Evolutionary conservation across 108 stramenopile genomes (phyloP).

Genomic region (Pelagomonas calceolata): DNA sequence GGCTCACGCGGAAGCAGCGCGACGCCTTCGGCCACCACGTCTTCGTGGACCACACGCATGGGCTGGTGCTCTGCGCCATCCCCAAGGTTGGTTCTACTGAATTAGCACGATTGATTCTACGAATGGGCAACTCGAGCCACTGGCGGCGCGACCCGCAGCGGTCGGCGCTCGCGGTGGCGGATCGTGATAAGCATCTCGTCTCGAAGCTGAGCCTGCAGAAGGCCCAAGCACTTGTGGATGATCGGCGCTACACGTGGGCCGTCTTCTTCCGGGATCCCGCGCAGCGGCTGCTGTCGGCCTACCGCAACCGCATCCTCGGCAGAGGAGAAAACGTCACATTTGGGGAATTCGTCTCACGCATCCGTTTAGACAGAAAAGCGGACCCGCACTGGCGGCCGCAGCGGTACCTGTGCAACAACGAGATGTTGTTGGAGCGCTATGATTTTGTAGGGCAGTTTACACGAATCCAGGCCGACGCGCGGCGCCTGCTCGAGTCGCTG

Average conservation of each 20-base stretch:
- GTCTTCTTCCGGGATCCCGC: not conserved
- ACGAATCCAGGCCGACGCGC: not conserved
- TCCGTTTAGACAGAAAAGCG: not conserved
- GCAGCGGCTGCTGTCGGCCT: not conserved
- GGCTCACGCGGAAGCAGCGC: no score
- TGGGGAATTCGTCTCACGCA: not conserved
- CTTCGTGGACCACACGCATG: no score
- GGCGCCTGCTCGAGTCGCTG: not conserved
- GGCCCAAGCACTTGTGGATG: not conserved
- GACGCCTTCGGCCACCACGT: no score
- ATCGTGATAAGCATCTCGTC: not conserved
- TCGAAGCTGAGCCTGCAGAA: no score
- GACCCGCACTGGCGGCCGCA: not conserved
- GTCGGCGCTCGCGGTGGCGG: no score
- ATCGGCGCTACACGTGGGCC: not conserved
- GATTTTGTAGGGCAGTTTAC: not conserved
- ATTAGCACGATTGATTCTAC: not conserved
- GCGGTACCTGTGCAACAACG: not conserved
- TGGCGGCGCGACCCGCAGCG: not conserved
- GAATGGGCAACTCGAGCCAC: not conserved
- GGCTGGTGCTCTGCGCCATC: not conserved
- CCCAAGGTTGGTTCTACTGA: not conserved
- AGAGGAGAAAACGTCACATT: not conserved
- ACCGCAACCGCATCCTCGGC: not conserved
- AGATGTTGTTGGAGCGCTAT: no score